Conservation (phyloP, 176 grass and related monocot genomes). For the Puya raimondii region DNA sequence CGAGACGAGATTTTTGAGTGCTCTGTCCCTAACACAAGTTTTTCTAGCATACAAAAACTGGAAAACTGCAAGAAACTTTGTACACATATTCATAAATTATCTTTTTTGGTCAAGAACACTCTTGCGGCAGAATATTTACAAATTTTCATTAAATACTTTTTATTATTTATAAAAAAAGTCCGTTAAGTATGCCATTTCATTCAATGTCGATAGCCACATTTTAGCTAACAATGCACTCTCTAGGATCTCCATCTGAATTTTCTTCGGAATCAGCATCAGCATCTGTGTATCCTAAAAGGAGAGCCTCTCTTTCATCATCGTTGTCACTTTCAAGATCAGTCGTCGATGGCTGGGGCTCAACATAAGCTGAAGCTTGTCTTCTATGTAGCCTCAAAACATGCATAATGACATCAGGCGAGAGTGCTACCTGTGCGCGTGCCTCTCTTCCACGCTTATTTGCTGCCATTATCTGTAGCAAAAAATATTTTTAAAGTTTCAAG, state of each 20-base stretch:
- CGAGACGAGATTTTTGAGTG: too few relatives aligned
- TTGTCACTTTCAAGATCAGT: constrained; percentile 26
- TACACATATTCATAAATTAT: too few relatives aligned
- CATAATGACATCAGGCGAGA: constrained; percentile 55
- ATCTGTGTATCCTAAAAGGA: constrained; percentile 35
- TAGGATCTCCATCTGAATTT: constrained; percentile 38
- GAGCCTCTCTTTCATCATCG: constrained; percentile 32
- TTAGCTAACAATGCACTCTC: constrained; percentile 42
- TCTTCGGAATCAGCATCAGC: constrained; percentile 18
- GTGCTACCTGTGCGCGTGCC: constrained; percentile 26
- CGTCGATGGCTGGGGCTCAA: constrained; percentile 25
- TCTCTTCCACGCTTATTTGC: constrained; percentile 46
- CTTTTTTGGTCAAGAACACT: too few relatives aligned
- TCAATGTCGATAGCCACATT: background rate
- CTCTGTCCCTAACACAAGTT: too few relatives aligned
- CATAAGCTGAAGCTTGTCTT: constrained; percentile 25
- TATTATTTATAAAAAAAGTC: too few relatives aligned
- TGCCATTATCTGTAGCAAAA: constrained; percentile 41
- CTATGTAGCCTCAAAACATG: constrained; percentile 60
- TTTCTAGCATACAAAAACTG: too few relatives aligned
- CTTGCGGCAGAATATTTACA: too few relatives aligned
- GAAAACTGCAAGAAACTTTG: too few relatives aligned
- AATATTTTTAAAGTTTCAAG: background rate
- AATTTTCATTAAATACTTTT: too few relatives aligned
- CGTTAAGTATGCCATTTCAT: too few relatives aligned